Percentiles rank a stretch among this genome's conserved stretches.
These are phyloP conservation scores for Phlebiopsis flavidoalba DNA, from an alignment of 768 basidiomycete species.

Conservation along the genomic window DNA sequence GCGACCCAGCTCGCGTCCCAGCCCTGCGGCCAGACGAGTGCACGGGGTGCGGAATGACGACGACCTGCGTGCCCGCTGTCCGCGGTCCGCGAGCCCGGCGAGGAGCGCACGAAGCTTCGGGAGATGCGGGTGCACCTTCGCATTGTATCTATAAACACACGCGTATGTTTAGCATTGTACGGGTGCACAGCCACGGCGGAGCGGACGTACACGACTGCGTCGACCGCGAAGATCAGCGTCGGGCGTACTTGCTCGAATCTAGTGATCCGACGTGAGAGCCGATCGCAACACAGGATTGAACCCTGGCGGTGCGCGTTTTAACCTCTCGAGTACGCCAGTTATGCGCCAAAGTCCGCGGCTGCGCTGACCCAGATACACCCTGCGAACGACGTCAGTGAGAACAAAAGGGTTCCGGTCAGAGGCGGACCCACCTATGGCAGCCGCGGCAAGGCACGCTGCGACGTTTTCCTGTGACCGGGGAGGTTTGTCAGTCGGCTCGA, in stretches of 20 bases:
- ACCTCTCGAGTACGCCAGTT: slow-evolving; percentile 75
- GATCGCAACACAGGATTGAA: not conserved
- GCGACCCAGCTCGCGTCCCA: slow-evolving; percentile 47
- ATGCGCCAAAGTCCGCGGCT: slow-evolving; percentile 77
- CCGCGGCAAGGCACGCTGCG: slow-evolving; percentile 59
- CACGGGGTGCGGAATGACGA: slow-evolving; percentile 48
- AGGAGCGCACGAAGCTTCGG: slow-evolving; percentile 59
- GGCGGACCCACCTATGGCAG: slow-evolving; percentile 47
- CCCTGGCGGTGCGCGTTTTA: slow-evolving; percentile 12
- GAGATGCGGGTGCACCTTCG: slow-evolving; percentile 61
- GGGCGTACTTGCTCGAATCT: slow-evolving; percentile 80
- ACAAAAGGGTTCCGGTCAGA: not conserved
- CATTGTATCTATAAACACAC: slow-evolving; percentile 51
- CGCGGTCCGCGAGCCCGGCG: slow-evolving; percentile 38
- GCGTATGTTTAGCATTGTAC: not conserved
- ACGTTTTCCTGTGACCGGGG: slow-evolving; percentile 51
- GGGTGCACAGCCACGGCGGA: not conserved
- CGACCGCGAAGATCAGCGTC: slow-evolving; percentile 65
- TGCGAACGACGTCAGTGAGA: slow-evolving; percentile 7
- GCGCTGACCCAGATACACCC: slow-evolving; percentile 81
- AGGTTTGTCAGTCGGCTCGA: too few species aligned
- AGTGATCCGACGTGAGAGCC: not conserved
- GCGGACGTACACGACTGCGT: slow-evolving; percentile 56
- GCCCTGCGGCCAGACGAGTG: slow-evolving; percentile 25
- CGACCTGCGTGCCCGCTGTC: slow-evolving; percentile 41